phyloP scores from a whole-genome alignment of 2,329 filamentous ascomycete genomes.

The Neofusicoccum sp. region DNA sequence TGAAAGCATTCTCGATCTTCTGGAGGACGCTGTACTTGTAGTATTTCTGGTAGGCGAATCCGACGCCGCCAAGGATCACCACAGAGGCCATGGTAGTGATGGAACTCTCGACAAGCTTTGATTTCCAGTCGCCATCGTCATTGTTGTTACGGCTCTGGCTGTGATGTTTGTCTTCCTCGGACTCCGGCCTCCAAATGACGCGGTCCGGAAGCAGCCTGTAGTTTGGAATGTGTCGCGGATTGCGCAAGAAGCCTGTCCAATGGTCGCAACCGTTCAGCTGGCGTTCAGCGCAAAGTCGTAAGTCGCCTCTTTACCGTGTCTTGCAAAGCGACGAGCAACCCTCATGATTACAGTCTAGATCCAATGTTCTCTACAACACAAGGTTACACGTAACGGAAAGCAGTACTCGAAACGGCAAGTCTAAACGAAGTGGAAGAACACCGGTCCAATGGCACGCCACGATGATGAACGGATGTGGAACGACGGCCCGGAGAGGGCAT shows the following conservation, averaged over 20 bases:
- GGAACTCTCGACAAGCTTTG: slow-evolving; percentile 35
- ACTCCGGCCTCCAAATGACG: not conserved
- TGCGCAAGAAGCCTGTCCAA: not conserved
- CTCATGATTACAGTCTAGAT: too few species aligned
- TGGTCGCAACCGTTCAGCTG: too few species aligned
- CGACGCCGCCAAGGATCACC: slow-evolving; percentile 35
- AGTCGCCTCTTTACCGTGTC: too few species aligned
- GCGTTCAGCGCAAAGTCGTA: too few species aligned
- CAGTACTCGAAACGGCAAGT: too few species aligned
- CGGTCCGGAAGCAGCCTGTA: slow-evolving; percentile 6
- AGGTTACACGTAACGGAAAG: too few species aligned
- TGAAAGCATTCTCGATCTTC: slow-evolving; percentile 40
- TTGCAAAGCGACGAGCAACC: too few species aligned
- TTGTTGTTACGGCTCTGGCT: not conserved
- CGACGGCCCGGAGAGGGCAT: too few species aligned
- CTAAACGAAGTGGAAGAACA: too few species aligned
- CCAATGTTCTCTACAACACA: too few species aligned
- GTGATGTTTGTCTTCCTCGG: not conserved
- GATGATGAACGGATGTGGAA: too few species aligned
- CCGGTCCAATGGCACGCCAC: too few species aligned
- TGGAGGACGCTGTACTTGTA: slow-evolving; percentile 35
- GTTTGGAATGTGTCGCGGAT: not conserved
- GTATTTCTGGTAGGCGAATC: slow-evolving; percentile 37
- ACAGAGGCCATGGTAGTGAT: slow-evolving; percentile 39
- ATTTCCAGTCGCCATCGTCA: not conserved